phyloP scores from a whole-genome alignment of 2,329 filamentous ascomycete species.

The Hypoxylon sp. region DNA sequence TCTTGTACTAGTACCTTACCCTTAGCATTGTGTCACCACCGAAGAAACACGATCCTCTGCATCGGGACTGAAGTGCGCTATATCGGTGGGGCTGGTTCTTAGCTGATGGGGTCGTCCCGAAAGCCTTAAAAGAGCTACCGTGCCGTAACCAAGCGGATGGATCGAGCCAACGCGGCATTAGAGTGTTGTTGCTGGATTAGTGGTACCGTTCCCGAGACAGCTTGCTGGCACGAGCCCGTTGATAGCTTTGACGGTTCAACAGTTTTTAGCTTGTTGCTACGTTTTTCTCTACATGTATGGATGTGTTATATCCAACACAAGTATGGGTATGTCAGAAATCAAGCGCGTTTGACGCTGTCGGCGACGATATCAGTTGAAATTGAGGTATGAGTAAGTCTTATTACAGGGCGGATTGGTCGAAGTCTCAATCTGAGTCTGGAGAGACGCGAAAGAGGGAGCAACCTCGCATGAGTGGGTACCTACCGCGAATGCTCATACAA shows the following conservation, averaged over 20 bases:
- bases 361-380: neutral
- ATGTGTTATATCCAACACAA: neutral
- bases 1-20: slow-evolving; percentile 41
- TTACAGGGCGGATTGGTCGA: slow-evolving; percentile 7
- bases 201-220: slow-evolving; percentile 33
- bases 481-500: neutral
- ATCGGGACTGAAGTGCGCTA: slow-evolving; percentile 38
- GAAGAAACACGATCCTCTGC: slow-evolving; percentile 40
- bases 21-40: slow-evolving; percentile 36
- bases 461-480: slow-evolving; percentile 10
- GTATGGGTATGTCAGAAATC: neutral
- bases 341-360: neutral
- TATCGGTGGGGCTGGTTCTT: slow-evolving; percentile 35
- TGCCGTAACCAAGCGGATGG: slow-evolving; percentile 36
- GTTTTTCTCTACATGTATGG: neutral
- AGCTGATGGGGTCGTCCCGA: slow-evolving; percentile 36
- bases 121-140: slow-evolving; percentile 35
- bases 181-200: slow-evolving; percentile 25
- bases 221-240: slow-evolving; percentile 27
- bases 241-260: slow-evolving; percentile 1
- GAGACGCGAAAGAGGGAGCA: neutral
- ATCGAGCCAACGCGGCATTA: slow-evolving; percentile 32
- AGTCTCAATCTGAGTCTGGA: slow-evolving; percentile 2
- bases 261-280: neutral
- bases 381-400: slow-evolving; percentile 3